phyloP scores from a whole-genome alignment of 306 rosid genomes.

The cucumber (Cucumis sativus) region Cucumber_9930_V3 NC_026661.2:13812501-13813000 shows the following conservation, averaged over 20 bases:
- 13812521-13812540: conserved; percentile 54
- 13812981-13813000: conserved; percentile 64
- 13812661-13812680: conserved; percentile 86
- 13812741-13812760: conserved; percentile 91
- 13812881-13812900: conserved; percentile 70
- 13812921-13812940: conserved; percentile 77
- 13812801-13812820: conserved; percentile 54
- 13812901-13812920: conserved; percentile 71
- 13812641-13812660: conserved; percentile 78
- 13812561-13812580: conserved; percentile 84
- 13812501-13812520: conserved; percentile 62
- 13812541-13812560: conserved; percentile 58
- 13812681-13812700: conserved; percentile 62
- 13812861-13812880: conserved; percentile 64
- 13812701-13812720: conserved; percentile 67
- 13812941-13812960: conserved; percentile 59
- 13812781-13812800: conserved; percentile 56
- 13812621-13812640: conserved; percentile 30
- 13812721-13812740: conserved; percentile 76
- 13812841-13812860: conserved; percentile 16
- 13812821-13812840: conserved; percentile 42
- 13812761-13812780: conserved; percentile 62
- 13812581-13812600: conserved; percentile 67
- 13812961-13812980: conserved; percentile 20
- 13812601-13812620: conserved; percentile 68